phyloP scores from a whole-genome alignment of 768 basidiomycete genomes.

The Leccinum fibrillosum region DNA sequence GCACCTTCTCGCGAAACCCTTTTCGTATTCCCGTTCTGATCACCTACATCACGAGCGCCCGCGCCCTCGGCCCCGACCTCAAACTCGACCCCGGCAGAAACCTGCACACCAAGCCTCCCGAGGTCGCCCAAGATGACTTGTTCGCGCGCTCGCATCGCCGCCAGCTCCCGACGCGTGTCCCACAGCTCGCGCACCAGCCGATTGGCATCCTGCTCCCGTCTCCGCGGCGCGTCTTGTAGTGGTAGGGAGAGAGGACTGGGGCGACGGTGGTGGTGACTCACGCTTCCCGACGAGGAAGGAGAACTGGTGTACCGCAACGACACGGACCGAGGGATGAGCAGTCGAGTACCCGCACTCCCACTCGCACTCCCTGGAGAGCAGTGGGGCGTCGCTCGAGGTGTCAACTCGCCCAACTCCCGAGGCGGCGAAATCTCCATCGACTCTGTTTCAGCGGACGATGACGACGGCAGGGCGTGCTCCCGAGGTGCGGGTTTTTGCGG shows the following conservation, averaged over 20 bases:
- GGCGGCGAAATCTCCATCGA: background rate
- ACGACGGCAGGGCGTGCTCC: background rate
- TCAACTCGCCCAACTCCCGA: constrained; percentile 12
- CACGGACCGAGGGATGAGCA: background rate
- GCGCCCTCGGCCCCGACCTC: background rate
- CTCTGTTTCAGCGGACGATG: background rate
- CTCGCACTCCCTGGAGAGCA: no score
- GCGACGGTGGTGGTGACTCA: background rate
- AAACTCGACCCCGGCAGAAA: background rate
- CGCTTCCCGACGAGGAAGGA: background rate
- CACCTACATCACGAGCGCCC: background rate
- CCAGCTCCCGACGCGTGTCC: constrained; percentile 26
- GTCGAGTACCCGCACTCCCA: background rate
- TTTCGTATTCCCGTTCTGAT: background rate
- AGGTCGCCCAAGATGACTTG: constrained; percentile 22
- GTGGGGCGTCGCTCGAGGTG: background rate
- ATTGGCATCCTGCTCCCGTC: background rate
- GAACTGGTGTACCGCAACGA: background rate
- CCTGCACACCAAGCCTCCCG: constrained; percentile 10
- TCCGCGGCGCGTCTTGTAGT: background rate
- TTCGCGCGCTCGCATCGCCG: constrained; percentile 24
- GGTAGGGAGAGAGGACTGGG: background rate
- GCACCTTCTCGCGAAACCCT: constrained; percentile 15
- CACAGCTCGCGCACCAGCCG: constrained; percentile 27
- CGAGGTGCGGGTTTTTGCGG: no score